phyloP scores from a whole-genome alignment of 306 rosid species.

The Cucurbita argyrosperma region DNA sequence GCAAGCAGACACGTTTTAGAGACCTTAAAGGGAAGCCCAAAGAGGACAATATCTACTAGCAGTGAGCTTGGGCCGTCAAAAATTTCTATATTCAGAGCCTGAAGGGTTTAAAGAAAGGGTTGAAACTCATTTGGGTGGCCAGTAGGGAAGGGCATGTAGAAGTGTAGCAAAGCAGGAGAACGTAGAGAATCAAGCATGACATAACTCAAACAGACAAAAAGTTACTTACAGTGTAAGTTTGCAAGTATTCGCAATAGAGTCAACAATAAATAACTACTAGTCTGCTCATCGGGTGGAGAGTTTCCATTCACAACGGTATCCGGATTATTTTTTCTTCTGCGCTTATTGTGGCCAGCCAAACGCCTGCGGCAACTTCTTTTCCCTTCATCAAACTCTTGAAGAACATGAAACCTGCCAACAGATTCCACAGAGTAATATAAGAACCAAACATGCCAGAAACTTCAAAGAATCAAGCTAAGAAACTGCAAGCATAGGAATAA shows the following conservation, averaged over 20 bases:
- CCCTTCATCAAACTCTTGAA: slow-evolving; percentile 91
- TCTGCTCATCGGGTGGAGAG: slow-evolving; percentile 44
- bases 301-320: slow-evolving; percentile 47
- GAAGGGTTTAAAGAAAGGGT: not conserved
- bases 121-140: not conserved
- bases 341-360: slow-evolving; percentile 73
- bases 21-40: too few relatives aligned
- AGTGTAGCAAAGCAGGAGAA: slow-evolving; percentile 5
- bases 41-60: too few relatives aligned
- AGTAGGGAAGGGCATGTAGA: not conserved
- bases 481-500: not conserved
- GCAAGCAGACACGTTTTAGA: too few relatives aligned
- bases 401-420: slow-evolving; percentile 72
- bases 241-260: slow-evolving; percentile 65
- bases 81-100: not conserved
- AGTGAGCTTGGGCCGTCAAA: not conserved
- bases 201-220: not conserved
- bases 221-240: slow-evolving; percentile 54
- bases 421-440: slow-evolving; percentile 10
- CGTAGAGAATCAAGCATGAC: slow-evolving; percentile 3
- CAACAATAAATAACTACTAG: slow-evolving; percentile 52
- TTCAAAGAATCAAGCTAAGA: not conserved
- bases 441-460: not conserved
- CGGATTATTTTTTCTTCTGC: slow-evolving; percentile 74
- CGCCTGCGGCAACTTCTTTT: slow-evolving; percentile 91